Percentiles rank a stretch among this genome's conserved stretches.
Conservation (phyloP, 371 early-diverging fungal genomes). For the Mortierella sp. region DNA sequence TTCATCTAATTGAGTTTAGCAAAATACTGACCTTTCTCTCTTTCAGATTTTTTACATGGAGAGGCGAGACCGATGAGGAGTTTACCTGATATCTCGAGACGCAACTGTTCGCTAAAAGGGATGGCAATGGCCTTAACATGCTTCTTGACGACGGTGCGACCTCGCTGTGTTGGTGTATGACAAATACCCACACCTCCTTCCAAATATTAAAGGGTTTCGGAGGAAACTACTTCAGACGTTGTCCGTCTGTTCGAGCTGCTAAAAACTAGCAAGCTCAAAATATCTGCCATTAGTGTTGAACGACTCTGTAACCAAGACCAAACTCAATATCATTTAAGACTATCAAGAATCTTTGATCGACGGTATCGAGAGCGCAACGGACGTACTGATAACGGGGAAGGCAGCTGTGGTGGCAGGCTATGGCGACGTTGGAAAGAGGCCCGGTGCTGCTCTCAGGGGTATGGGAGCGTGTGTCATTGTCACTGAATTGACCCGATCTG, state of each 20-base stretch:
- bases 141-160: slow-evolving; percentile 98
- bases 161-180: slow-evolving; percentile 94
- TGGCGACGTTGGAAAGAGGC: slow-evolving; percentile 99
- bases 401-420: slow-evolving; percentile 97
- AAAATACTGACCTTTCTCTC: too few species aligned
- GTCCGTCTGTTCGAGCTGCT: slow-evolving; percentile 97
- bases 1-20: too few species aligned
- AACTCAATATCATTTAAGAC: slow-evolving; percentile 99
- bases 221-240: slow-evolving; percentile 99
- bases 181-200: slow-evolving; percentile 86
- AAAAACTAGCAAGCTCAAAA: slow-evolving; percentile 89
- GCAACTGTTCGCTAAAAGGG: slow-evolving; percentile 88
- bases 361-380: slow-evolving; percentile 99
- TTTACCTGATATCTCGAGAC: slow-evolving; percentile 98
- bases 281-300: slow-evolving; percentile 99
- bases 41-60: slow-evolving; percentile 78
- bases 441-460: slow-evolving; percentile 95
- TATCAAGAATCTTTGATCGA: slow-evolving; percentile 98
- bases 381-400: slow-evolving; percentile 99
- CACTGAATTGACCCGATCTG: slow-evolving; percentile 99
- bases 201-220: slow-evolving; percentile 91
- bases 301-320: slow-evolving; percentile 99
- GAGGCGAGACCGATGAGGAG: slow-evolving; percentile 95
- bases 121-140: slow-evolving; percentile 93
- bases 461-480: slow-evolving; percentile 98